phyloP scores from a whole-genome alignment of 2,329 filamentous ascomycete genomes.

The Microdochium trichocladiopsis region DNA sequence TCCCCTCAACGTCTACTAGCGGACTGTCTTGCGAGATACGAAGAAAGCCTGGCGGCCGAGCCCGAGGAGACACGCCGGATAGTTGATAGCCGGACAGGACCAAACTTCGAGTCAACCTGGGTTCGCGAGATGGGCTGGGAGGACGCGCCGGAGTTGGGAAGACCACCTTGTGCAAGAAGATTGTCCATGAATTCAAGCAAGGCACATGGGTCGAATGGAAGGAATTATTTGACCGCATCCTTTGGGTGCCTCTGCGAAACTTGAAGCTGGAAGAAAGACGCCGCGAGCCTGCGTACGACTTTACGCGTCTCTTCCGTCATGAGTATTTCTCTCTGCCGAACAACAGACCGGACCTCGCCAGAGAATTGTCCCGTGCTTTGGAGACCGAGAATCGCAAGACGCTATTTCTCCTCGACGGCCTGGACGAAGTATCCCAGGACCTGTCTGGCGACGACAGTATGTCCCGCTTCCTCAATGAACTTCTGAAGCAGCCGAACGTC shows the following conservation, averaged over 20 bases:
- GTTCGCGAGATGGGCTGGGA: no score
- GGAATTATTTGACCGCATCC: constrained; percentile 23
- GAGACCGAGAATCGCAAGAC: constrained; percentile 9
- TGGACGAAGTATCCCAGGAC: constrained; percentile 29
- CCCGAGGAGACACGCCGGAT: no score
- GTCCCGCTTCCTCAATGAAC: constrained; percentile 14
- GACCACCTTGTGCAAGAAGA: constrained; percentile 33
- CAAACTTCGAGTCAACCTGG: no score
- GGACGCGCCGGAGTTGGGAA: constrained; percentile 30
- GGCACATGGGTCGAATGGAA: constrained; percentile 11
- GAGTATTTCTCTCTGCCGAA: constrained; percentile 24
- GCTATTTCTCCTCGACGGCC: constrained; percentile 33
- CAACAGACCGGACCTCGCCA: constrained; percentile 7
- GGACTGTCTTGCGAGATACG: no score
- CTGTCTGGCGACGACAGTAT: constrained; percentile 7
- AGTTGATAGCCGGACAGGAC: no score
- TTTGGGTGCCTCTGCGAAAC: constrained; percentile 30
- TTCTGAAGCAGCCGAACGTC: constrained; percentile 24
- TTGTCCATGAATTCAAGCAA: constrained; percentile 24
- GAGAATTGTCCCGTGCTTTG: constrained; percentile 5
- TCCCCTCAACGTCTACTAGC: no score
- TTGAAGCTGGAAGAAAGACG: constrained; percentile 14
- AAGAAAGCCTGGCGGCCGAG: no score
- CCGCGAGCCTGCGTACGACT: constrained; percentile 10
- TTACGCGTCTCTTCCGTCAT: constrained; percentile 14